Evolutionary conservation across 305 asterid species (phyloP).

Genomic region (Solanum hybrid): DNA sequence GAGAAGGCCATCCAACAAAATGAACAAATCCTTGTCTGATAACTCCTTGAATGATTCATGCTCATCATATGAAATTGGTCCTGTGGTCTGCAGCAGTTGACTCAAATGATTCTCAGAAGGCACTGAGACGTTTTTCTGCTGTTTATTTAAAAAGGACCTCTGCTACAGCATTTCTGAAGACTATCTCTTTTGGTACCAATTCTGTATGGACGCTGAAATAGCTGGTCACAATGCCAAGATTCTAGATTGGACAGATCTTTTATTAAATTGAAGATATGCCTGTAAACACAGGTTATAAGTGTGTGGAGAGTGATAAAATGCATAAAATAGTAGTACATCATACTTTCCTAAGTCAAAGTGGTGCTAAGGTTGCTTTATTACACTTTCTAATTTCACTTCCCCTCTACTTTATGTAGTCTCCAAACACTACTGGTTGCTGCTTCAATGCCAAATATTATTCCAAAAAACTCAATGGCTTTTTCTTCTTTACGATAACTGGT

Average conservation of each 20-base stretch:
- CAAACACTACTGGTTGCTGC: background rate
- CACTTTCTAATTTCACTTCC: background rate
- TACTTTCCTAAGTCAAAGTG: background rate
- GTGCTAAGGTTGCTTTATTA: background rate
- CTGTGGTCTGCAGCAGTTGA: background rate
- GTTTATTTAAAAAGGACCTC: background rate
- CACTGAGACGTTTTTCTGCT: background rate
- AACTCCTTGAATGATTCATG: background rate
- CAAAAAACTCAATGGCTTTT: background rate
- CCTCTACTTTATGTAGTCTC: background rate
- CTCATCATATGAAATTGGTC: conserved; percentile 1
- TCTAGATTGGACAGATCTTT: background rate
- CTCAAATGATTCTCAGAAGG: background rate
- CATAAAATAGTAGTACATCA: background rate
- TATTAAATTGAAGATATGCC: background rate
- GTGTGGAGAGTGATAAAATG: background rate
- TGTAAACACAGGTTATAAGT: background rate
- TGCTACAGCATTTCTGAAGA: background rate
- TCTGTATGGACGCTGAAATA: background rate
- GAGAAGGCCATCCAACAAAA: background rate
- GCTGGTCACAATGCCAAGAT: background rate
- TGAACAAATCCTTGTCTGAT: background rate
- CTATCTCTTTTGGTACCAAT: background rate
- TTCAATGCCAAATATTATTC: background rate
- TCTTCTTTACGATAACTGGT: background rate